Evolutionary conservation across 257 asterid species (phyloP), one percentile per base, ranked within the genome.

Genomic region (Nicotiana tabacum): DNA sequence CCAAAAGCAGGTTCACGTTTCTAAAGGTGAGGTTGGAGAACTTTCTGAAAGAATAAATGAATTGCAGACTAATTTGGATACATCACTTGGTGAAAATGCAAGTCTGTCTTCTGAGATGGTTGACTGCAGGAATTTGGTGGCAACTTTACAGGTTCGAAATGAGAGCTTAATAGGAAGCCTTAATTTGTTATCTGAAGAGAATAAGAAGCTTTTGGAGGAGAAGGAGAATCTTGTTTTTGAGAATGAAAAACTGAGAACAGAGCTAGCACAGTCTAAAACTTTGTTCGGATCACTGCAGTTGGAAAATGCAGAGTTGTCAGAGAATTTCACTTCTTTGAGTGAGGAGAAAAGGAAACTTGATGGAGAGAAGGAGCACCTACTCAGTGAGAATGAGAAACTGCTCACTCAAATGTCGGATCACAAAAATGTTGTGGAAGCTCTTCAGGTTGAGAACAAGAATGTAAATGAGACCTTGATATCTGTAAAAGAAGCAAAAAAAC

Each of bases 51-150:
- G 88, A 86, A 88, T 88, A 82, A 83, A 88, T 86, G 92, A 89
- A 67, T 88, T 96, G 90, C 94, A 90, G 90, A 88, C 77, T 85
- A 89, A 89, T 61, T 85, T 96, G 62, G 96, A 91, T 77, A 83
- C 76, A 83, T 82, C 95, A 11, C 91, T 89, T 85, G 92, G 78
- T 81, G 93, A 92, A 83, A 78, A 90, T 87, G 91, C 94, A 81
- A 88, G 80, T 90, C 83, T 93, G 84, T 85, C 92, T 37, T 83
- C 92, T 0, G 98, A 94, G 91, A 88, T 92, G 39, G 87, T 83
- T 85, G 95, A 86, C 81, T 86, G 91, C 91, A 85, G 88, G 86
- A 89, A 87, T 84, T 82, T 87, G 86, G 89, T 88, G 82, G 83
- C 87, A 76, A 83, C 88, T 76, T 87, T 94, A 82, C 93, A 88